These are phyloP conservation scores for Carex sylvatica DNA, from an alignment of 202 grass and related monocot genomes.

Conservation along the genomic window DNA sequence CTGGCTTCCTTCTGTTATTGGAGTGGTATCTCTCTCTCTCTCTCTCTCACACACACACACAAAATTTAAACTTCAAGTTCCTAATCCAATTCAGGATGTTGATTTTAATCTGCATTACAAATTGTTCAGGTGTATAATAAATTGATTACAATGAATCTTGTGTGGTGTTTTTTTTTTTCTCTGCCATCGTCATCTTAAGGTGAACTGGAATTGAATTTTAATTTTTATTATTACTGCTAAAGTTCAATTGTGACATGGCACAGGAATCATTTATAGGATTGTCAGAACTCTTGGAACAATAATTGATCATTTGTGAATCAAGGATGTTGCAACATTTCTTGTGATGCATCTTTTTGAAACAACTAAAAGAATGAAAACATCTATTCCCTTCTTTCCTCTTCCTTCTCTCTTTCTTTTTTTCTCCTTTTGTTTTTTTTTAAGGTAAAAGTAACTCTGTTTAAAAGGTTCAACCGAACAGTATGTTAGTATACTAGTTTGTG, in stretches of 20 bases:
- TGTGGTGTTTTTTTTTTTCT: neutral
- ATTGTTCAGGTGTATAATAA: neutral
- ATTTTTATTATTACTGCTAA: neutral
- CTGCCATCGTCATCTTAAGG: neutral
- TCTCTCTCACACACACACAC: conserved; percentile 21
- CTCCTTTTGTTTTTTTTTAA: neutral
- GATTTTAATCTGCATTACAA: neutral
- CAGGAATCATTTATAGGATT: neutral
- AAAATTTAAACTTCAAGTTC: neutral
- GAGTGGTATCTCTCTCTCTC: conserved; percentile 61
- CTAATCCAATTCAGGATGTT: neutral
- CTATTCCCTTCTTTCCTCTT: neutral
- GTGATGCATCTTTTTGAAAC: neutral
- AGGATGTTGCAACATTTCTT: neutral
- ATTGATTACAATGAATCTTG: neutral
- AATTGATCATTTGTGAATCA: neutral
- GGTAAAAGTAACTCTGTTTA: neutral
- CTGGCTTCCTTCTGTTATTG: conserved; percentile 99
- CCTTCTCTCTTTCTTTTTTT: neutral
- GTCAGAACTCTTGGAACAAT: neutral
- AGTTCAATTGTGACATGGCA: neutral
- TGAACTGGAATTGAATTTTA: neutral
- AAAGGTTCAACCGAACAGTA: neutral
- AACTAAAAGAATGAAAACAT: neutral
- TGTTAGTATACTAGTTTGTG: neutral